These are phyloP conservation scores for Sugiyamaella marilandica DNA, from an alignment of 805 yeast genomes.

Conservation along the genomic window DNA sequence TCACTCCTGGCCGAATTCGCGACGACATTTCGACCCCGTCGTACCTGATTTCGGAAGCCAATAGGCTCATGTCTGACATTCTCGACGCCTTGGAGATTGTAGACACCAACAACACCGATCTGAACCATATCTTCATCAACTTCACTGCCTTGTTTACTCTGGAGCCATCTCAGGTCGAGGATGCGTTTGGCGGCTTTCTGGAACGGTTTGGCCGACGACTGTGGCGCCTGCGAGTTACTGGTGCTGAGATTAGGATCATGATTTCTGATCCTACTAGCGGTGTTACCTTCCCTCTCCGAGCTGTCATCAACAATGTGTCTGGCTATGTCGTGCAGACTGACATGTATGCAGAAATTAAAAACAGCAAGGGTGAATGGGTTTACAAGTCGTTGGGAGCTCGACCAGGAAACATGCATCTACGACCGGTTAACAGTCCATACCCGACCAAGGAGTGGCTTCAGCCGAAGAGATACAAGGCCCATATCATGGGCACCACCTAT, in stretches of 20 bases:
- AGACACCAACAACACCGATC: conserved; percentile 90
- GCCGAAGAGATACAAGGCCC: conserved; percentile 98
- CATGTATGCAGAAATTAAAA: conserved; percentile 89
- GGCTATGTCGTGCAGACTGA: conserved; percentile 97
- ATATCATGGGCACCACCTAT: conserved; percentile 95
- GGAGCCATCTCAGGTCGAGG: conserved; percentile 92
- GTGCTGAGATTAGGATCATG: conserved; percentile 95
- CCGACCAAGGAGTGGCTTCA: conserved; percentile 97
- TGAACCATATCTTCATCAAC: conserved; percentile 95
- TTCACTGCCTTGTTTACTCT: conserved; percentile 94
- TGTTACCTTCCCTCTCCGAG: conserved; percentile 91
- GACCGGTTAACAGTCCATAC: conserved; percentile 93
- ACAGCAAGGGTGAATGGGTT: conserved; percentile 91
- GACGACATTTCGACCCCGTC: conserved; percentile 92
- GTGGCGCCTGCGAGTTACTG: conserved; percentile 94
- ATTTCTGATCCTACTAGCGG: conserved; percentile 90
- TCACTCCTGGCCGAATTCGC: conserved; percentile 90
- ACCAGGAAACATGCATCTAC: conserved; percentile 96
- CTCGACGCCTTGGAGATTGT: conserved; percentile 91
- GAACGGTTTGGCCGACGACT: conserved; percentile 96
- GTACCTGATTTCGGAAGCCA: conserved; percentile 92
- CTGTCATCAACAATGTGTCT: conserved; percentile 90
- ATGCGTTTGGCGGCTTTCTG: conserved; percentile 95
- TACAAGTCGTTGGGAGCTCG: conserved; percentile 83
- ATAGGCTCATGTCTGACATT: conserved; percentile 92